Base-by-base conservation (phyloP, 306 rosid species). In the Cotoneaster glaucophyllus region DNA sequence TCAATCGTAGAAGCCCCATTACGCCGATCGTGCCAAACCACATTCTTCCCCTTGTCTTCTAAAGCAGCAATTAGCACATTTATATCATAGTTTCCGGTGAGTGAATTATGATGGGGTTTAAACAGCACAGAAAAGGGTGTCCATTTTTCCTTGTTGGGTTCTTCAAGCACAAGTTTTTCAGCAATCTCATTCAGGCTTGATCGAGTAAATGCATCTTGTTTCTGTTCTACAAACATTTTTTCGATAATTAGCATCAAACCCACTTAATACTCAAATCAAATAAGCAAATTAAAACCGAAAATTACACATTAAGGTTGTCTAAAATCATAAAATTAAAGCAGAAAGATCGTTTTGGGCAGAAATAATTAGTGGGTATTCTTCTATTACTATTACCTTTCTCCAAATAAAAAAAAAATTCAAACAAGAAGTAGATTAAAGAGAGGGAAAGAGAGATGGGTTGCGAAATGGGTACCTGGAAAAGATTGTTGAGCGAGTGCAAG, bases 61-160 rank as follows among this genome's bases (percentile, higher is more conserved):
- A 90, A 67, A 39, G 97, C 96, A 8, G 87, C 85, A 79, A 90
- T 88, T 24, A 96, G 84, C 74, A 96, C 98, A 85, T 96, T 96
- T 77, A 92, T 82, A 64, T 92, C 99, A 79, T 92, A 96, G 78
- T 96, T 95, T 74, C 98, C 99, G 6, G 97, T 96, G 56, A 92
- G 68, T 28, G 84, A 61, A 74, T 89, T 92, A 69, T 96, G 90
- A 84, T 96, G 98, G 70, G 97, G 93, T 80, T 92, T 96, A 76
- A 88, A 87, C 59, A 96, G 53, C 19, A 82, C 7, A 61, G 96
- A 82, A 14, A 89, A 57, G 2, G 93, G 93, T 8, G 88, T 84
- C 99, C 98, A 89, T 5, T 75, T 75, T 80, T 83, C 86, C 79
- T 19, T 78, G 82, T 77, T 79, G 64, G 88, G 83, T 48, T 91